phyloP scores from a whole-genome alignment of 1,284 basidiomycete species.

The Bjerkandera adusta region DNA sequence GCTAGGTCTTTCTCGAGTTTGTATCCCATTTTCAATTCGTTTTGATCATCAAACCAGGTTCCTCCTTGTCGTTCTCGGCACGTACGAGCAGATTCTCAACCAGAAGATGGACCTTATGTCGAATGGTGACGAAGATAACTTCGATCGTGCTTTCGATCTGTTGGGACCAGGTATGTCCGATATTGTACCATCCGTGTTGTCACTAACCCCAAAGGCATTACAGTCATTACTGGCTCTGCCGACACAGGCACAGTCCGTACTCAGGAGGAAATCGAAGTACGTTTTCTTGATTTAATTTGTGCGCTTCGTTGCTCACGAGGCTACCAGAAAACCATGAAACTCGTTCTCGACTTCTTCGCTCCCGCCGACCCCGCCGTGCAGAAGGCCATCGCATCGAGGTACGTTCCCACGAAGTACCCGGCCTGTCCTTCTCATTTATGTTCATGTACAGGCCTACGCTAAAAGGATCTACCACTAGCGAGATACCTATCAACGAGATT shows the following conservation, averaged over 20 bases:
- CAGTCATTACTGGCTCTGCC: constrained; percentile 34
- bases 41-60: constrained; percentile 32
- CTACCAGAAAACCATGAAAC: constrained; percentile 31
- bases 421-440: too few relatives aligned
- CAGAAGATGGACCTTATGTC: constrained; percentile 40
- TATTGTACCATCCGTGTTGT: not conserved
- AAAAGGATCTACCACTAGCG: constrained; percentile 15
- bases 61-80: constrained; percentile 46
- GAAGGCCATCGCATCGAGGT: constrained; percentile 21
- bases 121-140: constrained; percentile 48
- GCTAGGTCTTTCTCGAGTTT: constrained; percentile 41
- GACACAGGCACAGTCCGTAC: constrained; percentile 29
- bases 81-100: constrained; percentile 47
- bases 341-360: constrained; percentile 29
- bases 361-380: constrained; percentile 33
- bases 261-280: constrained; percentile 25
- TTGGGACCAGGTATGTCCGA: constrained; percentile 43
- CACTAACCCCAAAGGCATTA: constrained; percentile 6
- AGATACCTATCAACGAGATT: constrained; percentile 28
- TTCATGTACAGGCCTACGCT: too few relatives aligned
- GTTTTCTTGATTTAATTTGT: too few relatives aligned
- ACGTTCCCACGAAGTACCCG: not conserved
- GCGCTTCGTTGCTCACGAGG: too few relatives aligned
- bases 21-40: not conserved
- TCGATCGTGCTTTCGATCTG: constrained; percentile 47